Conservation (phyloP, 2,329 filamentous ascomycete species). For the Dactylellina haptotyla region DNA sequence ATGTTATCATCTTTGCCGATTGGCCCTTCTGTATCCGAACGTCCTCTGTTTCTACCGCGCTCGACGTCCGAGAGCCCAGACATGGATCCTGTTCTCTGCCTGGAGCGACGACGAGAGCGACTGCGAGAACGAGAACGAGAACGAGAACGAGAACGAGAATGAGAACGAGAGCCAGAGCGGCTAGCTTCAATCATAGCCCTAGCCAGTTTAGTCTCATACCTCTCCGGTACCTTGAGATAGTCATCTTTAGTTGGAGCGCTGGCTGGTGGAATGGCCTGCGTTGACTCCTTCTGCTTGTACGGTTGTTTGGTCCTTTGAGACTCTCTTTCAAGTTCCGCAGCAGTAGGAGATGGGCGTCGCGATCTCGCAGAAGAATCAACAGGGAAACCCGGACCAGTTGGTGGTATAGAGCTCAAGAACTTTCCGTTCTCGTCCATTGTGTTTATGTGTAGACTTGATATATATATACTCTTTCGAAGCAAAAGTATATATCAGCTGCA, state of each 20-base stretch:
- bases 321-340: background rate
- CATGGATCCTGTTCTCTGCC: too few relatives aligned
- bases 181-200: too few relatives aligned
- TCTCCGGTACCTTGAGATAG: constrained; percentile 4
- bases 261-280: background rate
- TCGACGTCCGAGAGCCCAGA: too few relatives aligned
- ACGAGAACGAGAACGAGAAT: background rate
- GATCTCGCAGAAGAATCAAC: background rate
- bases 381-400: background rate
- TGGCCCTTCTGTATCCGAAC: too few relatives aligned
- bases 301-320: background rate
- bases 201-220: background rate
- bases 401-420: background rate
- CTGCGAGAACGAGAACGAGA: too few relatives aligned
- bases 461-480: constrained; percentile 19
- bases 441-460: background rate
- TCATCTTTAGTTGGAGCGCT: background rate
- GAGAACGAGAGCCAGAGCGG: background rate
- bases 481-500: constrained; percentile 24
- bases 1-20: too few relatives aligned
- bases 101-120: too few relatives aligned
- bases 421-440: background rate
- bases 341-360: background rate
- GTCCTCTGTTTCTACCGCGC: too few relatives aligned
- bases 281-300: background rate